Evolutionary conservation across 2,329 filamentous ascomycete genomes (phyloP).

Genomic region (Monilinia aucupariae): DNA sequence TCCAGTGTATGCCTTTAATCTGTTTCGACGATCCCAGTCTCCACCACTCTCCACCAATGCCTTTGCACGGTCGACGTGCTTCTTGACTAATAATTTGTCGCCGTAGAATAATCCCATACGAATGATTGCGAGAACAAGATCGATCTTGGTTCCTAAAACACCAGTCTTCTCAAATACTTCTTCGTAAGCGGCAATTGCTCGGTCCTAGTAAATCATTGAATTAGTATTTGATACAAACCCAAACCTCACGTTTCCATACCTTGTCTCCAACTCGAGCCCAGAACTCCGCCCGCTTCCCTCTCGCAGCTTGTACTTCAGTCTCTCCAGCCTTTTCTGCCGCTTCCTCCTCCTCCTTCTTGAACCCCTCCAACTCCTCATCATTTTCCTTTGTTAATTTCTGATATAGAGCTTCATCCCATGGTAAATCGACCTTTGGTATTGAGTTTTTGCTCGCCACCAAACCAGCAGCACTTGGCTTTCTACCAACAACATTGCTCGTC

Average conservation of each 20-base stretch:
- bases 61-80: slow-evolving; percentile 85
- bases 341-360: slow-evolving; percentile 86
- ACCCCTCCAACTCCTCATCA: slow-evolving; percentile 67
- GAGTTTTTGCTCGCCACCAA: slow-evolving; percentile 69
- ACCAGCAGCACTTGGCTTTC: slow-evolving; percentile 66
- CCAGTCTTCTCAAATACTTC: slow-evolving; percentile 95
- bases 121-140: slow-evolving; percentile 93
- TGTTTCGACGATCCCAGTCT: slow-evolving; percentile 97
- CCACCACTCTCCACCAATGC: slow-evolving; percentile 88
- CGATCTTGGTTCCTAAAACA: slow-evolving; percentile 93
- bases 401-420: slow-evolving; percentile 90
- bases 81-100: slow-evolving; percentile 87
- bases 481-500: slow-evolving; percentile 51
- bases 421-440: slow-evolving; percentile 60
- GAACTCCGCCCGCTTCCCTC: slow-evolving; percentile 92
- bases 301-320: slow-evolving; percentile 86
- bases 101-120: slow-evolving; percentile 94
- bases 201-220: slow-evolving; percentile 57
- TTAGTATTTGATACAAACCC: slow-evolving; percentile 18
- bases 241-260: slow-evolving; percentile 44
- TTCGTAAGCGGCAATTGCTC: slow-evolving; percentile 88
- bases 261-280: slow-evolving; percentile 96
- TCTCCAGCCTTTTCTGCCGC: slow-evolving; percentile 94
- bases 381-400: slow-evolving; percentile 71
- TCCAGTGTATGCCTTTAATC: slow-evolving; percentile 97